Conservation (phyloP, 306 rosid species). For the Albizia julibrissin region DNA sequence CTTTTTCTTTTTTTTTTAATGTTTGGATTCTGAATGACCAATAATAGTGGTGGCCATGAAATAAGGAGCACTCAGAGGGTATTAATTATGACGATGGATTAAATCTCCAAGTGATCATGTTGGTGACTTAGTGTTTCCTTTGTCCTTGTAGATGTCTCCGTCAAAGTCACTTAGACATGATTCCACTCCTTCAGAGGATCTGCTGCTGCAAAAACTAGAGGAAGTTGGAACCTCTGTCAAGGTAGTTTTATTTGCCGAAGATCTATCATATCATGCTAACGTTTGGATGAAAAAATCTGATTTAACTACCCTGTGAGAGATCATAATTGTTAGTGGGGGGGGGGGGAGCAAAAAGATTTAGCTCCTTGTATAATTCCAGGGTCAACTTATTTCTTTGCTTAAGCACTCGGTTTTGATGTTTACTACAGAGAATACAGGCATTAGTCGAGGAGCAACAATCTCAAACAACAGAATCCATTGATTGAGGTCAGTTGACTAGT, state of each 20-base stretch:
- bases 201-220: conserved; percentile 77
- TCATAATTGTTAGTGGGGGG: not conserved
- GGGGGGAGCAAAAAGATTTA: conserved; percentile 2
- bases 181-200: conserved; percentile 51
- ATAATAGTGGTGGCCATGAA: not conserved
- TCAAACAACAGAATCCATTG: conserved; percentile 50
- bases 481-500: conserved; percentile 51
- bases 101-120: conserved; percentile 1
- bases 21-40: conserved; percentile 14
- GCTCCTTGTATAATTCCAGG: not conserved
- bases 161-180: conserved; percentile 63
- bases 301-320: not conserved
- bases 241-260: conserved; percentile 47
- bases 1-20: not conserved
- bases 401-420: conserved; percentile 28
- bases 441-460: conserved; percentile 65
- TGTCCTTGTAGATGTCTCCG: conserved; percentile 56
- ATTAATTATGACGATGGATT: conserved; percentile 6
- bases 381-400: conserved; percentile 31
- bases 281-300: conserved; percentile 14
- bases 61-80: not conserved
- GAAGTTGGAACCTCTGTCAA: conserved; percentile 91
- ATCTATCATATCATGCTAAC: not conserved
- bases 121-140: conserved; percentile 19
- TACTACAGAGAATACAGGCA: conserved; percentile 73